Evolutionary conservation across 1,284 basidiomycete genomes (phyloP).

Genomic region (Athelia psychrophila): DNA sequence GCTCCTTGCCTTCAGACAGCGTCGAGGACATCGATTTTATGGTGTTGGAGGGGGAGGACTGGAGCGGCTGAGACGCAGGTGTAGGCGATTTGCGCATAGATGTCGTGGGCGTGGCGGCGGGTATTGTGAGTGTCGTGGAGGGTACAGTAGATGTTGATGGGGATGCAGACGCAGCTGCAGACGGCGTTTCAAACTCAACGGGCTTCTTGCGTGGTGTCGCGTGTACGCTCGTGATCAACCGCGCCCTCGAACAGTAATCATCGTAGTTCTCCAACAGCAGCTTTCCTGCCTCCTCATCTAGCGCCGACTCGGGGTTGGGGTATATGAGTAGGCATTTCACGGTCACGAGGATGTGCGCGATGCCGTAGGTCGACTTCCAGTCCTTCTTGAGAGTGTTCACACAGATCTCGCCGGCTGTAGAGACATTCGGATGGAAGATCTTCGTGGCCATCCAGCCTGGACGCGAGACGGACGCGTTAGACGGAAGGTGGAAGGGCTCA

Average conservation of each 20-base stretch:
- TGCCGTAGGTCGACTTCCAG: constrained; percentile 91
- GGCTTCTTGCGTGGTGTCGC: constrained; percentile 72
- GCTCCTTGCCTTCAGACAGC: constrained; percentile 45
- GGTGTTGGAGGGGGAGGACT: constrained; percentile 23
- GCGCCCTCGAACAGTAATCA: constrained; percentile 79
- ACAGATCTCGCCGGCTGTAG: constrained; percentile 88
- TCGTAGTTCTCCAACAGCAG: constrained; percentile 87
- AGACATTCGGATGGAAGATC: constrained; percentile 97
- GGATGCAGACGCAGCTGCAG: constrained; percentile 13
- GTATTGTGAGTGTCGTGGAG: constrained; percentile 15
- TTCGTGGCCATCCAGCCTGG: constrained; percentile 88
- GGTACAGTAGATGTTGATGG: constrained; percentile 14
- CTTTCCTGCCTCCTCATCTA: constrained; percentile 94
- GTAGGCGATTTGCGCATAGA: constrained; percentile 30
- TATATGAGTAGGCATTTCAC: constrained; percentile 95
- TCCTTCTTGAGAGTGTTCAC: constrained; percentile 98
- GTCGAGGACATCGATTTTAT: neutral
- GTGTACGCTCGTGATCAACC: constrained; percentile 83
- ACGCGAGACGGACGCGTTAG: neutral
- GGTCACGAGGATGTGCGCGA: constrained; percentile 86
- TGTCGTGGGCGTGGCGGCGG: constrained; percentile 19
- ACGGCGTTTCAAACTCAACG: constrained; percentile 59
- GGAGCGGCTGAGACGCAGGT: constrained; percentile 30
- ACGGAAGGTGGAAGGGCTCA: neutral
- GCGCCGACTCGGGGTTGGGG: constrained; percentile 92